phyloP scores from a whole-genome alignment of 2,329 filamentous ascomycete genomes.

The Zymoseptoria pseudotritici region DNA sequence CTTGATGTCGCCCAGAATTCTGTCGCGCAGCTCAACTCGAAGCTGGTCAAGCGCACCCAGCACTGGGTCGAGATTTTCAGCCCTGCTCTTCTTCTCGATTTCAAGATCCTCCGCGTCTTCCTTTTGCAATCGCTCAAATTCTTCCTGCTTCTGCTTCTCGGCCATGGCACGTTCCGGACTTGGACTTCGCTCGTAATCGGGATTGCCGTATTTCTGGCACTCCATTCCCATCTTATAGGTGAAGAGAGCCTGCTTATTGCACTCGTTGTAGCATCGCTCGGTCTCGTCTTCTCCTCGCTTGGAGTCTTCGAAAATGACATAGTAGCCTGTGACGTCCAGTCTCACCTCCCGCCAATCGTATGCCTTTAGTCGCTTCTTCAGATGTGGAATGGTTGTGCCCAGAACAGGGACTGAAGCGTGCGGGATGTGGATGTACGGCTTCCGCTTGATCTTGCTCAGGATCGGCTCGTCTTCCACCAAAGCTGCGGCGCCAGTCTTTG shows the following conservation, averaged over 20 bases:
- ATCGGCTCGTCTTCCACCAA: slow-evolving; percentile 61
- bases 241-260: slow-evolving; percentile 78
- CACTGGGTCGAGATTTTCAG: slow-evolving; percentile 85
- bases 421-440: slow-evolving; percentile 88
- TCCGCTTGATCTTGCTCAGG: slow-evolving; percentile 60
- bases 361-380: slow-evolving; percentile 80
- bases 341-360: slow-evolving; percentile 76
- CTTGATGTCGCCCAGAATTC: slow-evolving; percentile 81
- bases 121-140: slow-evolving; percentile 57
- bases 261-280: slow-evolving; percentile 68
- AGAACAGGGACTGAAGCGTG: slow-evolving; percentile 81
- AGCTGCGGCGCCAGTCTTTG: slow-evolving; percentile 40
- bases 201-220: slow-evolving; percentile 61
- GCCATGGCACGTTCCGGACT: slow-evolving; percentile 44
- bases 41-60: slow-evolving; percentile 72
- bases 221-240: slow-evolving; percentile 92
- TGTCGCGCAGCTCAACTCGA: slow-evolving; percentile 72
- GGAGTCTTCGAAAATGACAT: slow-evolving; percentile 79
- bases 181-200: slow-evolving; percentile 51
- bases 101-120: slow-evolving; percentile 79
- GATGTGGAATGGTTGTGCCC: slow-evolving; percentile 74
- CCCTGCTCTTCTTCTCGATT: slow-evolving; percentile 81
- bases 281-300: slow-evolving; percentile 70
- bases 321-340: slow-evolving; percentile 81
- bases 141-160: slow-evolving; percentile 52